These are phyloP conservation scores for Asparagopsis taxiformis DNA, from an alignment of 31 red algal species.

Conservation along the genomic window DNA sequence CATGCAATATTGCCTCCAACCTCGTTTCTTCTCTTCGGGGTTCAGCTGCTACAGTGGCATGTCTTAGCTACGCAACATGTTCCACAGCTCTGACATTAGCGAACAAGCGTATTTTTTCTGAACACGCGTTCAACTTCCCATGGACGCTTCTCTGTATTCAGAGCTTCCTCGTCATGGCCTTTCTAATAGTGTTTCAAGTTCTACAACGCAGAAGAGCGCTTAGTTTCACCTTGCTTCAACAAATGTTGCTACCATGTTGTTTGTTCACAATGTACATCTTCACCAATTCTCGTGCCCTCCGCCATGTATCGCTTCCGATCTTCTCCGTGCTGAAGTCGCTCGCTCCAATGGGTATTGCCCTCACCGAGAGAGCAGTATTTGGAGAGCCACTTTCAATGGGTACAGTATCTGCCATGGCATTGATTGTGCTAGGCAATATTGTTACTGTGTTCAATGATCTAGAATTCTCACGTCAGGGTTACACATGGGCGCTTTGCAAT, in stretches of 20 bases:
- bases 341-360: conserved; percentile 85
- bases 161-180: conserved; percentile 17
- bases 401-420: conserved; percentile 52
- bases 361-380: conserved; percentile 62
- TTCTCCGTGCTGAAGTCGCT: conserved; percentile 80
- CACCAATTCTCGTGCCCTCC: conserved; percentile 79
- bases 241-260: conserved; percentile 68
- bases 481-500: conserved; percentile 84
- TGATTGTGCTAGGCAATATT: conserved; percentile 60
- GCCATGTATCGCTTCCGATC: conserved; percentile 85
- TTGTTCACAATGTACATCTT: conserved; percentile 91
- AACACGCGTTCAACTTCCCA: conserved; percentile 44
- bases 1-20: too few relatives aligned
- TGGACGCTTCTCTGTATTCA: conserved; percentile 58
- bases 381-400: conserved; percentile 39
- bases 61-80: conserved; percentile 31
- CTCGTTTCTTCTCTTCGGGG: too few relatives aligned
- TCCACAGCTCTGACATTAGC: conserved; percentile 62
- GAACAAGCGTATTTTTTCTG: conserved; percentile 74
- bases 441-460: conserved; percentile 67
- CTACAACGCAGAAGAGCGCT: neutral
- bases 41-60: too few relatives aligned
- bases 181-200: conserved; percentile 10
- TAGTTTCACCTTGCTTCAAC: conserved; percentile 35
- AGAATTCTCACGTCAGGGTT: conserved; percentile 53